These are phyloP conservation scores for Colletotrichum echinochloae DNA, from an alignment of 2,329 filamentous ascomycete species.

Conservation along the genomic window DNA sequence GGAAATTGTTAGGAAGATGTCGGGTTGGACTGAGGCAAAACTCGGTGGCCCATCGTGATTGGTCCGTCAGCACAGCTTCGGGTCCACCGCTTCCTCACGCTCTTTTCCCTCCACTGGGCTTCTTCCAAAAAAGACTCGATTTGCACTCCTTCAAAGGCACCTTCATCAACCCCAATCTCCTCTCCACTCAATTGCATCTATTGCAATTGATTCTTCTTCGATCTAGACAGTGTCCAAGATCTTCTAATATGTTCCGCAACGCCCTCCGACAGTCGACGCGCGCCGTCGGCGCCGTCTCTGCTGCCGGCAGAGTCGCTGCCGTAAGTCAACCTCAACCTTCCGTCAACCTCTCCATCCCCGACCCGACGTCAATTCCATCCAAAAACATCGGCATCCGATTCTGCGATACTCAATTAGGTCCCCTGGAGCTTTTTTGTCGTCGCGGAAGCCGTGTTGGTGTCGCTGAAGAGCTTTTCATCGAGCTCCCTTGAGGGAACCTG, in stretches of 20 bases:
- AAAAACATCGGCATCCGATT: conserved; percentile 54
- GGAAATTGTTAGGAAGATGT: conserved; percentile 42
- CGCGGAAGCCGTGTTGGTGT: conserved; percentile 39
- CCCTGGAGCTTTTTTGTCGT: conserved; percentile 53
- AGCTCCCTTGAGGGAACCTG: conserved; percentile 48
- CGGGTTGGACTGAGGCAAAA: conserved; percentile 43
- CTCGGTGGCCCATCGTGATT: conserved; percentile 32
- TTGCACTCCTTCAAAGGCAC: conserved; percentile 61
- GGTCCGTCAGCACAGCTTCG: conserved; percentile 31
- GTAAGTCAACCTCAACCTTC: conserved; percentile 73
- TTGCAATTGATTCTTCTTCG: conserved; percentile 72
- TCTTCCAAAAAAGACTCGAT: conserved; percentile 57
- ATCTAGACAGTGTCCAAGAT: conserved; percentile 63
- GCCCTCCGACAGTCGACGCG: conserved; percentile 97
- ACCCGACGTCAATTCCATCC: conserved; percentile 60
- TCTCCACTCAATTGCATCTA: conserved; percentile 71
- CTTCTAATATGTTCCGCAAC: conserved; percentile 92
- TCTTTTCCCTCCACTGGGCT: conserved; percentile 57
- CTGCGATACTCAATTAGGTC: conserved; percentile 53
- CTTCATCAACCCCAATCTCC: conserved; percentile 67
- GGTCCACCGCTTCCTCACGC: conserved; percentile 48
- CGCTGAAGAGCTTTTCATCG: conserved; percentile 49
- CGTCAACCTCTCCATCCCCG: conserved; percentile 50
- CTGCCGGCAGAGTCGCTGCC: conserved; percentile 88
- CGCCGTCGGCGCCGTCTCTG: conserved; percentile 93